Percentiles rank a stretch among this genome's conserved stretches.
Evolutionary conservation across 306 rosid species (phyloP).

Genomic region (Lagenaria siceraria): DNA sequence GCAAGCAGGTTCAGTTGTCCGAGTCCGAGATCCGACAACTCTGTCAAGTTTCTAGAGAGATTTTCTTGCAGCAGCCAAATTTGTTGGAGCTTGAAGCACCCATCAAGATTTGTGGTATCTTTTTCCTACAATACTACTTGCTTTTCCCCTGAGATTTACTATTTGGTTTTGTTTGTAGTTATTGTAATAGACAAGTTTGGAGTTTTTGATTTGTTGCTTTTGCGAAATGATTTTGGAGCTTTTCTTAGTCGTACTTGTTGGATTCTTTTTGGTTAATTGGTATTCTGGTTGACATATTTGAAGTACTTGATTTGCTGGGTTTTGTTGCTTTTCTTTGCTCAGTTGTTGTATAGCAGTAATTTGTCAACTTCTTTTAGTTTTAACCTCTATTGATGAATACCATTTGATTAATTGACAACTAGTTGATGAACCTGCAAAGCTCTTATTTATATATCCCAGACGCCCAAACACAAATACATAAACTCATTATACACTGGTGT

Average conservation of each 20-base stretch:
- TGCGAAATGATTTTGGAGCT: neutral
- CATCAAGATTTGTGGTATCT: constrained; percentile 83
- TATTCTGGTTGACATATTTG: neutral
- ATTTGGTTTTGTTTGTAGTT: neutral
- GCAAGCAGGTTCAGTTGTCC: constrained; percentile 84
- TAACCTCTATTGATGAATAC: neutral
- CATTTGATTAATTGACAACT: neutral
- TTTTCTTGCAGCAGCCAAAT: constrained; percentile 77
- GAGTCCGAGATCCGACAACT: constrained; percentile 95
- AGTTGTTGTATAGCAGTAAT: neutral
- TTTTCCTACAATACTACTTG: neutral
- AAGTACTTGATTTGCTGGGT: neutral
- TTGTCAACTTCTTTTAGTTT: neutral
- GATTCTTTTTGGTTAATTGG: neutral
- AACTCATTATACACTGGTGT: neutral
- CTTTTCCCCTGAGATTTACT: neutral
- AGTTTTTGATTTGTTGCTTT: neutral
- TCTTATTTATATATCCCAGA: neutral
- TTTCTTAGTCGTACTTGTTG: neutral
- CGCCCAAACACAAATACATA: neutral
- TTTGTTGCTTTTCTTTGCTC: neutral
- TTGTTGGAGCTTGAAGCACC: constrained; percentile 83
- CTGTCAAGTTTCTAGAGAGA: constrained; percentile 48
- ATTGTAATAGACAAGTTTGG: neutral
- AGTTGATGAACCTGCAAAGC: neutral